Evolutionary conservation across 306 rosid genomes (phyloP), one percentile per base, ranked within the genome.

Genomic region (Betula pendula): DNA sequence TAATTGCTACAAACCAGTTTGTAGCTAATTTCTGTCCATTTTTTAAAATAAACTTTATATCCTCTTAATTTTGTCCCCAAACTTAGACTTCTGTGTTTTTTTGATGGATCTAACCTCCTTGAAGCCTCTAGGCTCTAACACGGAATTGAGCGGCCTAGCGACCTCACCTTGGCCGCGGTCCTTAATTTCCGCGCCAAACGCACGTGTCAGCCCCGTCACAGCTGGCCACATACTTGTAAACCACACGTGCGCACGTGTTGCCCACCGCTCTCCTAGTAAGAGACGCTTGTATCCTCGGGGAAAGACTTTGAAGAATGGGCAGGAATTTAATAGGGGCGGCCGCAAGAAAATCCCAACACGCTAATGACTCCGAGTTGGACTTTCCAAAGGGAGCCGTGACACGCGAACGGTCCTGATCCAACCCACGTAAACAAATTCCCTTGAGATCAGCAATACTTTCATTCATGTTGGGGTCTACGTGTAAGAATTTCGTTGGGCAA

Each of bases 261-360:
- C 1, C 5, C 33, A 45, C 19, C 10, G 3, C 22, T 31, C 8
- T 31, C 12, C 44, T n/a, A n/a, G n/a, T n/a, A n/a, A n/a, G n/a
- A n/a, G n/a, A n/a, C n/a, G n/a, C n/a, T n/a, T n/a, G n/a, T n/a
- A n/a, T n/a, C n/a, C n/a, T n/a, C n/a, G 25, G 1, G 55, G 55
- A 50, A 19, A 2, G 55, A 50, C 20, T 15, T 50, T 50, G 19
- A 6, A 19, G 45, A 8, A 33, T 2, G 70, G 43, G 27, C 0
- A 8, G 40, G 12, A 40, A 38, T 79, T 8, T 0, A 20, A 19
- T n/a, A 52, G 15, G 25, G 73, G 45, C 71, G 45, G 55, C 73
- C 55, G 45, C 72, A 48, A 60, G n/a, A 70, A 75, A 60, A 38
- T 49, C 73, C 33, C 45, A 29, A 29, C 71, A 81, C 70, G 78